Evolutionary conservation across 108 stramenopile species (phyloP).

Genomic region (Nitzschia palea): DNA sequence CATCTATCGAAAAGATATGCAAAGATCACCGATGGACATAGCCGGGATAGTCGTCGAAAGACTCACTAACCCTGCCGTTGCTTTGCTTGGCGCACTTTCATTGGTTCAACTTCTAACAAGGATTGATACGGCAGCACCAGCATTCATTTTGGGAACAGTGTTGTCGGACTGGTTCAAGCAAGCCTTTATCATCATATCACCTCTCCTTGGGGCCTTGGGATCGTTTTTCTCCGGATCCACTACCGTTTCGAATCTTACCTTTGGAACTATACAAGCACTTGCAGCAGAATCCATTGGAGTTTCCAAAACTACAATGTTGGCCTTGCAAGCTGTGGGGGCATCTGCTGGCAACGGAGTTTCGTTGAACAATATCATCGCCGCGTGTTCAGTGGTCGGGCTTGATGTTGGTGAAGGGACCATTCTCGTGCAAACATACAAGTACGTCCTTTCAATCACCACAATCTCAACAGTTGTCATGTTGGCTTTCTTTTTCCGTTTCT

Average conservation of each 20-base stretch:
- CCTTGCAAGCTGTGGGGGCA: conserved; percentile 60
- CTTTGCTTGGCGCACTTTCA: conserved; percentile 52
- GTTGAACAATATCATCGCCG: conserved; percentile 68
- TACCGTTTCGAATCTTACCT: conserved; percentile 68
- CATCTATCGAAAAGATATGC: conserved; percentile 48
- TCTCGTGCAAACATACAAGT: conserved; percentile 47
- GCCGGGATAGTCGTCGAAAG: conserved; percentile 32
- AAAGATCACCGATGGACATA: conserved; percentile 27
- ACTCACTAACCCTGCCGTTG: conserved; percentile 52
- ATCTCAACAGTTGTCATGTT: conserved; percentile 55
- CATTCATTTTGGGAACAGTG: conserved; percentile 52
- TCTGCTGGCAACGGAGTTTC: conserved; percentile 72
- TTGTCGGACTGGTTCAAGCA: conserved; percentile 50
- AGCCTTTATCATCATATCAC: conserved; percentile 58
- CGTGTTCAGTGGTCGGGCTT: conserved; percentile 57
- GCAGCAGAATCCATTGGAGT: conserved; percentile 60
- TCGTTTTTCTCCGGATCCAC: conserved; percentile 68
- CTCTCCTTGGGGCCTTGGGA: conserved; percentile 55
- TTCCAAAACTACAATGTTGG: conserved; percentile 48
- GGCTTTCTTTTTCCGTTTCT: conserved; percentile 53
- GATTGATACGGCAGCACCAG: conserved; percentile 45
- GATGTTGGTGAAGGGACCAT: conserved; percentile 57
- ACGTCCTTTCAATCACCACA: conserved; percentile 40
- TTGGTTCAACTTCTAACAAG: conserved; percentile 62
- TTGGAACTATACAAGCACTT: conserved; percentile 58